phyloP scores from a whole-genome alignment of 2,329 filamentous ascomycete species.

The Epichloe gansuensis region DNA sequence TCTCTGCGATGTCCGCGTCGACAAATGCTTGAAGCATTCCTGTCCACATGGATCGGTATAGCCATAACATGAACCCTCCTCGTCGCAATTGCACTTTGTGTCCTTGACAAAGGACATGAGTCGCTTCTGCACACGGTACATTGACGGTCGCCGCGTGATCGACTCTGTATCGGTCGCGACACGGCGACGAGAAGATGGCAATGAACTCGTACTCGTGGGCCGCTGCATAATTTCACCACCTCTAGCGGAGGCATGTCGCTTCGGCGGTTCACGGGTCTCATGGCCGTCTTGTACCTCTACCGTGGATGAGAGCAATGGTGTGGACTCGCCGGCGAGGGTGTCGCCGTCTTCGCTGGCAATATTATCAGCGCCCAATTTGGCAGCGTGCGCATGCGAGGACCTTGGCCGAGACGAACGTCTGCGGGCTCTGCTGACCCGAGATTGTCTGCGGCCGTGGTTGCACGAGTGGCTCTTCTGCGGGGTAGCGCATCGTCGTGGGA shows the following conservation, averaged over 20 bases:
- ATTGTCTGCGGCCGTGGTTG: slow-evolving; percentile 15
- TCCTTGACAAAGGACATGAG: slow-evolving; percentile 55
- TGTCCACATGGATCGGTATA: slow-evolving; percentile 55
- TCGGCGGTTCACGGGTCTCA: slow-evolving; percentile 14
- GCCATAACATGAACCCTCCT: slow-evolving; percentile 48
- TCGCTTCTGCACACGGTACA: slow-evolving; percentile 40
- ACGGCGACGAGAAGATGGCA: slow-evolving; percentile 13
- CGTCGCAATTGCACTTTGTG: slow-evolving; percentile 50
- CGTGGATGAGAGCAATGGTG: slow-evolving; percentile 30
- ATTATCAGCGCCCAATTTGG: slow-evolving; percentile 1
- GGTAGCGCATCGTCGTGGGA: slow-evolving; percentile 45
- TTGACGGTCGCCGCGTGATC: slow-evolving; percentile 37
- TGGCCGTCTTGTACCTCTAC: slow-evolving; percentile 14
- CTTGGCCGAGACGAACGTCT: slow-evolving; percentile 16
- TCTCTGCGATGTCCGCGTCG: slow-evolving; percentile 20
- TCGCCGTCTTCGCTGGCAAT: slow-evolving; percentile 6
- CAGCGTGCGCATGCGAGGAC: slow-evolving; percentile 11
- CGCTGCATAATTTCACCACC: slow-evolving; percentile 19
- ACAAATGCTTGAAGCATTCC: slow-evolving; percentile 50
- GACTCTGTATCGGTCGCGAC: slow-evolving; percentile 18
- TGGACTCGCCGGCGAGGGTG: slow-evolving; percentile 28
- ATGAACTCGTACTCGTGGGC: slow-evolving; percentile 12
- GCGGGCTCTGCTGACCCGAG: slow-evolving; percentile 20
- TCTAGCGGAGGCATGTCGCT: slow-evolving; percentile 18
- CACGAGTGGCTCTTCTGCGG: slow-evolving; percentile 15